Conservation (phyloP, 192 early-diverging fungal species). For the Jimgerdemannia flammicorona region DNA sequence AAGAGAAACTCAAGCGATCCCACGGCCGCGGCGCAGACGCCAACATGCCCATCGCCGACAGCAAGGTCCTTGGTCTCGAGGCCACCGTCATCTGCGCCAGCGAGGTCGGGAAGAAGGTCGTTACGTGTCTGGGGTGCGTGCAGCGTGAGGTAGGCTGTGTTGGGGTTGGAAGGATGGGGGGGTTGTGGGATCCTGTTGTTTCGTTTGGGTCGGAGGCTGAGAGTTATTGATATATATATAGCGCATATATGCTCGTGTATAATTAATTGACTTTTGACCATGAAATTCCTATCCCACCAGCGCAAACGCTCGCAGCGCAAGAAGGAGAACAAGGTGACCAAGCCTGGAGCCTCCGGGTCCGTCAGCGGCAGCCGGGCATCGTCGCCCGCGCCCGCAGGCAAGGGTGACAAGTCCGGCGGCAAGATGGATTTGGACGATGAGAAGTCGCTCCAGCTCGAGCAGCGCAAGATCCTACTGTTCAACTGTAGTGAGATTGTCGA, state of each 20-base stretch:
- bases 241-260: too few species aligned
- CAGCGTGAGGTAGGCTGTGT: conserved; percentile 61
- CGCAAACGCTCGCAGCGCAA: conserved; percentile 63
- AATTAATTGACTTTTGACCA: too few species aligned
- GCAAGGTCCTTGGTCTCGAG: conserved; percentile 61
- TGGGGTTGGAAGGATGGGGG: too few species aligned
- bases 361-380: not conserved
- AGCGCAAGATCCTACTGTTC: conserved; percentile 82
- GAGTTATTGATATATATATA: too few species aligned
- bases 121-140: conserved; percentile 79
- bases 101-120: conserved; percentile 70
- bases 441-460: conserved; percentile 64
- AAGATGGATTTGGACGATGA: conserved; percentile 44
- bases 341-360: conserved; percentile 14
- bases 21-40: conserved; percentile 17
- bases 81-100: conserved; percentile 85
- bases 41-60: conserved; percentile 8
- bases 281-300: not conserved
- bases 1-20: conserved; percentile 62
- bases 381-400: conserved; percentile 9
- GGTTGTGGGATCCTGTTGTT: not conserved
- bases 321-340: conserved; percentile 43
- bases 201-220: too few species aligned
- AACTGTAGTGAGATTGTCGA: conserved; percentile 86
- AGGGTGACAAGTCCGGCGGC: conserved; percentile 18